Evolutionary conservation across 495 filamentous ascomycete species (phyloP).

Genomic region (Aspergillus diversus): DNA sequence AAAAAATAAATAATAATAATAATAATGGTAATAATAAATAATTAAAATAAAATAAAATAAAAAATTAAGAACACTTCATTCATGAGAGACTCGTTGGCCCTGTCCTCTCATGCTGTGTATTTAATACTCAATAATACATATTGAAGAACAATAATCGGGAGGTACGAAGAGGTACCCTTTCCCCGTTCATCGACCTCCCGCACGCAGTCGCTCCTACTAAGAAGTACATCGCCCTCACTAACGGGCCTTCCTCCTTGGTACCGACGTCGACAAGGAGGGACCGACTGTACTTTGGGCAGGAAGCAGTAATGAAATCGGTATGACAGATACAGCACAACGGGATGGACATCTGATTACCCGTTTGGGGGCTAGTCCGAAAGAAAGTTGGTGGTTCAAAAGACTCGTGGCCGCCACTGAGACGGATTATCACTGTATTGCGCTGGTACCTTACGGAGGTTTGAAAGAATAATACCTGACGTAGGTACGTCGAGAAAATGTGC

Average conservation of each 20-base stretch:
- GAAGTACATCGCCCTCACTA: not conserved
- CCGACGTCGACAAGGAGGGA: constrained; percentile 5
- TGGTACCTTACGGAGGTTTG: constrained; percentile 9
- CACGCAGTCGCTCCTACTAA: not conserved
- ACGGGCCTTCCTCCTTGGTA: not conserved
- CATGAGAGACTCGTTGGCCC: not conserved
- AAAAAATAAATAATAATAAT: not conserved
- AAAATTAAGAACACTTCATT: constrained; percentile 1
- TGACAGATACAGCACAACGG: constrained; percentile 16
- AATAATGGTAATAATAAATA: constrained; percentile 4
- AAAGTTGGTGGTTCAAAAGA: constrained; percentile 25
- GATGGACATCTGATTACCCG: constrained; percentile 7
- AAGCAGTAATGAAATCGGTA: constrained; percentile 18
- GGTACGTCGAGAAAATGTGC: not conserved
- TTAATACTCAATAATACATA: constrained; percentile 6
- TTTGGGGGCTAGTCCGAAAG: constrained; percentile 20
- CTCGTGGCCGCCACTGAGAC: constrained; percentile 32
- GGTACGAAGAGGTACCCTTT: not conserved
- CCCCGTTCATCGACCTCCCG: not conserved
- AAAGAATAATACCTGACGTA: constrained; percentile 9
- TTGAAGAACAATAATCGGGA: not conserved
- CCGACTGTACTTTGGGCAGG: constrained; percentile 22
- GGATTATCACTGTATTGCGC: constrained; percentile 21
- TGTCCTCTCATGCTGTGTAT: not conserved
- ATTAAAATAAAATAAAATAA: constrained; percentile 6